Base-by-base conservation (phyloP, 208 protist genomes). In the Acanthamoeba divionensis region DNA sequence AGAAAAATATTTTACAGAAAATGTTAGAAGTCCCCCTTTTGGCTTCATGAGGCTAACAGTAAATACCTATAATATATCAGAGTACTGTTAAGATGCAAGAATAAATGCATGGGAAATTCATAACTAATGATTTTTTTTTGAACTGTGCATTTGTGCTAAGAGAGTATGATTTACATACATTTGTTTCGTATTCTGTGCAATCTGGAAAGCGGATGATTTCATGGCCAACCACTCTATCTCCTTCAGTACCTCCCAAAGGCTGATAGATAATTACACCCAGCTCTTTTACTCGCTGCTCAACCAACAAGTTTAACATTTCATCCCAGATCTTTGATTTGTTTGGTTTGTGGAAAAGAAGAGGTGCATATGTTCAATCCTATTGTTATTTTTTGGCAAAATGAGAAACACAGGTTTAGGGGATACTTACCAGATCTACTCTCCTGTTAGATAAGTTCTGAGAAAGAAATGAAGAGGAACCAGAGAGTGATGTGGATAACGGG, bases 251-350 rank as follows among this genome's bases (percentile, higher is more conserved):
- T 41, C 36, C 36, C 36, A 41, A 45, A 29, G 26, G 8, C 9
- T 54, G 66, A 18, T 36, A 45, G 66, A 75, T 33, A 10, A 52
- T 33, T 18, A 60, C 38, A 21, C 44, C 31, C 1, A 83, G 50
- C 9, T 83, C 73, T 33, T 60, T 83, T 21, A 38, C 73, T 52
- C 44, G 54, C 26, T 54, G 73, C 36, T 83, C 73, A 26, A 83
- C 73, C 73, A 83, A 47, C 12, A 83, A 62, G 73, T 83, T 83
- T 26, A 83, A 63, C 73, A 62, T 31, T 33, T 83, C 73, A 52
- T 83, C 50, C 73, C 73, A 83, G 48, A 62, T 52, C 47, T 63
- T 24, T 12, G 67, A n/a, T 10, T 31, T 45, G 26, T 45, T 73
- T 73, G 18, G 13, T 44, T 7, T 54, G 13, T 24, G 66, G 66